Percentiles rank a stretch among this genome's conserved stretches.
phyloP scores from a whole-genome alignment of 768 basidiomycete genomes.

The Dictyophora rubrovolvata region DNA sequence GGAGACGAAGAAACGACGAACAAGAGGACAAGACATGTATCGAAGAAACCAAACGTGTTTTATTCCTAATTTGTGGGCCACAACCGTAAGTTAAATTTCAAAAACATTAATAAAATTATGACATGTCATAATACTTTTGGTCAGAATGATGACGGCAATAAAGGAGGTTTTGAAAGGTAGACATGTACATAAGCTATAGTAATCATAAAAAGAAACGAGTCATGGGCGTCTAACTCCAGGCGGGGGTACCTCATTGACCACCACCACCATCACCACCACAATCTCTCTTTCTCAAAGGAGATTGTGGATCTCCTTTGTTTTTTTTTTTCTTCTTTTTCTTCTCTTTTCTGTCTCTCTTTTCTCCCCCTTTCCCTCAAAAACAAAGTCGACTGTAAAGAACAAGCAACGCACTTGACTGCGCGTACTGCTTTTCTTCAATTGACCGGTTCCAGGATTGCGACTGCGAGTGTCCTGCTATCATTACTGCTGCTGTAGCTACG shows the following conservation, averaged over 20 bases:
- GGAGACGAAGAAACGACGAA: conserved; percentile 11
- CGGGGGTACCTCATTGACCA: neutral
- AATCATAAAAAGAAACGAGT: neutral
- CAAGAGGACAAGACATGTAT: conserved; percentile 9
- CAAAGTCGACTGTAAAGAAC: conserved; percentile 28
- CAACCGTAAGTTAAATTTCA: conserved; percentile 45
- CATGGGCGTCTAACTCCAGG: neutral
- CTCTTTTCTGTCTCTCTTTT: conserved; percentile 17
- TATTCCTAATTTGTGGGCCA: conserved; percentile 81
- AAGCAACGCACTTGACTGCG: neutral
- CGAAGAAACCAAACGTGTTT: conserved; percentile 29
- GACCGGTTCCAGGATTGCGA: conserved; percentile 10
- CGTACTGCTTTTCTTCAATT: conserved; percentile 15
- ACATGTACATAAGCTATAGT: neutral
- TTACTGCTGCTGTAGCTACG: neutral
- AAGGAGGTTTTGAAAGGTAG: conserved; percentile 51
- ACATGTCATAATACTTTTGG: neutral
- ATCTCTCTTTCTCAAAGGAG: neutral
- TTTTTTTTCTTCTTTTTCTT: neutral
- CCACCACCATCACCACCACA: neutral
- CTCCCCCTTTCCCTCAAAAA: conserved; percentile 29
- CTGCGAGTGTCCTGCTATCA: conserved; percentile 2
- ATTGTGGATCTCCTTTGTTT: neutral
- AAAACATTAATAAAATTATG: neutral
- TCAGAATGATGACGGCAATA: conserved; percentile 65